Evolutionary conservation across 2,329 filamentous ascomycete species (phyloP).

Genomic region (Penicillium oxalicum): DNA sequence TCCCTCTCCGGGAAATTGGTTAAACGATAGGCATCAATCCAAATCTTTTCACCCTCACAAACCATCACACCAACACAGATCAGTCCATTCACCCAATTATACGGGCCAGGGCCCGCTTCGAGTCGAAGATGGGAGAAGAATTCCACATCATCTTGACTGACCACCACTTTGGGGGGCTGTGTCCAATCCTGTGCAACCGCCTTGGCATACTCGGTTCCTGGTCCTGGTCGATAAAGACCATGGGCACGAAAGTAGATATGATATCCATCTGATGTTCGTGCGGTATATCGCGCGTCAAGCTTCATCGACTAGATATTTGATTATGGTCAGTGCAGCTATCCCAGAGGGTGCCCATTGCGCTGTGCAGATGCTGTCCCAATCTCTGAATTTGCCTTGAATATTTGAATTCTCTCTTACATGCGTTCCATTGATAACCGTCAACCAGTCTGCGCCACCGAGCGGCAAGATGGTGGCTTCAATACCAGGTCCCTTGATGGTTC

Average conservation of each 20-base stretch:
- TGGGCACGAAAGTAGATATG: slow-evolving; percentile 23
- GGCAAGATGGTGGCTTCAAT: slow-evolving; percentile 19
- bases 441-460: slow-evolving; percentile 20
- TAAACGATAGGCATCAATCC: slow-evolving; percentile 22
- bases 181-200: slow-evolving; percentile 13
- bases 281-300: slow-evolving; percentile 20
- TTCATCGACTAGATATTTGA: slow-evolving; percentile 17
- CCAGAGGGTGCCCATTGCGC: not conserved
- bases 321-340: not conserved
- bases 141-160: slow-evolving; percentile 21
- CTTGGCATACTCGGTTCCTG: slow-evolving; percentile 19
- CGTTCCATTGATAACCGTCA: slow-evolving; percentile 20
- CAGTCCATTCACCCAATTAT: slow-evolving; percentile 24
- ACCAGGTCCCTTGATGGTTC: slow-evolving; percentile 20
- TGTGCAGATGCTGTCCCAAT: not conserved
- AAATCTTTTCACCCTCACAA: slow-evolving; percentile 17
- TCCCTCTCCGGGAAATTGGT: slow-evolving; percentile 17
- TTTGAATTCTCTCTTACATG: slow-evolving; percentile 9
- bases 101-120: slow-evolving; percentile 16
- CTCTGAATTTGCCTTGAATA: not conserved
- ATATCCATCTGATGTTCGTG: slow-evolving; percentile 17
- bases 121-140: slow-evolving; percentile 24
- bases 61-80: slow-evolving; percentile 22
- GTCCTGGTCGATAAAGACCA: slow-evolving; percentile 21
- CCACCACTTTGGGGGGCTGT: slow-evolving; percentile 10